Evolutionary conservation across 169 alveolate genomes (phyloP).

Genomic region (Cryptosporidium andersoni): DNA sequence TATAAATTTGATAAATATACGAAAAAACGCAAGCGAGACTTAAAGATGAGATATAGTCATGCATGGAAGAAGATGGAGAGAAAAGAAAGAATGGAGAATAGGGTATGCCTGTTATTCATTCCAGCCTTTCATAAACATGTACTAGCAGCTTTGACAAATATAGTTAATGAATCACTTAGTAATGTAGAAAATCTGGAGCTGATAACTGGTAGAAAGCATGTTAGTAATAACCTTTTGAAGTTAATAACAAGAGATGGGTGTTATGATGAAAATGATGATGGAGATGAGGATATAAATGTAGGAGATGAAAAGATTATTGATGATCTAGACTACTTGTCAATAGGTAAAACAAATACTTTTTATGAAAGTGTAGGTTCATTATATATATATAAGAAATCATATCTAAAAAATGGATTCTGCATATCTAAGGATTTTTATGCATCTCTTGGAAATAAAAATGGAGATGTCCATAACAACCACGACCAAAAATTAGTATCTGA

Average conservation of each 20-base stretch:
- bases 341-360: neutral
- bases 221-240: no score
- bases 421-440: neutral
- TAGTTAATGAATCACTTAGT: slow-evolving; percentile 8
- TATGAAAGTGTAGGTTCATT: slow-evolving; percentile 1
- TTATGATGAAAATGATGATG: slow-evolving; percentile 2
- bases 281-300: neutral
- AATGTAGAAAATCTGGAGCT: slow-evolving; percentile 15
- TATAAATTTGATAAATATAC: neutral
- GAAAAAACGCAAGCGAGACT: neutral
- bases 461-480: neutral
- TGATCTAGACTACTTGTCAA: neutral
- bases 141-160: slow-evolving; percentile 8
- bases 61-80: no score
- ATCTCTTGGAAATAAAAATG: neutral
- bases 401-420: neutral
- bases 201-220: neutral
- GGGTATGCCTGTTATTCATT: slow-evolving; percentile 20
- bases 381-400: slow-evolving; percentile 15
- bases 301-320: neutral
- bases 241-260: no score
- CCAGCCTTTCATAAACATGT: slow-evolving; percentile 20
- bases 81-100: neutral
- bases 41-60: neutral
- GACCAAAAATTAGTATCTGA: neutral